Evolutionary conservation across 106 monocot genomes (phyloP).

Genomic region (Alisma plantagoaquatica): DNA sequence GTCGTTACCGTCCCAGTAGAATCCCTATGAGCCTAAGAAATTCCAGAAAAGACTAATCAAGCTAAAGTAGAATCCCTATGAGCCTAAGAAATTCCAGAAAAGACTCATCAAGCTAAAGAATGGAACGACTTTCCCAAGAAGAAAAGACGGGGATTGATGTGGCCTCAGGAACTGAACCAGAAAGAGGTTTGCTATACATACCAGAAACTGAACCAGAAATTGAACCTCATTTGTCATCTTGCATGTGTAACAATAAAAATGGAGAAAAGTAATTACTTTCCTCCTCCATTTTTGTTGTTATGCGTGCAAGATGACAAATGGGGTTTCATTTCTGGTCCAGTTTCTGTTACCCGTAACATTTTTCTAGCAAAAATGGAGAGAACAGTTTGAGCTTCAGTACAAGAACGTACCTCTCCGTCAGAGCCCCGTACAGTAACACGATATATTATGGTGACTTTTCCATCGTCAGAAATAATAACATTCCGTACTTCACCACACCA

Average conservation of each 20-base stretch:
- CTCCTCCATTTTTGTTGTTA: no score
- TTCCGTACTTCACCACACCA: slow-evolving; percentile 93
- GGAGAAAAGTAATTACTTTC: background rate
- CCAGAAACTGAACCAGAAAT: no score
- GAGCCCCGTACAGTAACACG: slow-evolving; percentile 66
- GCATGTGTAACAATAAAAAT: background rate
- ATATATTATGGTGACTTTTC: slow-evolving; percentile 76
- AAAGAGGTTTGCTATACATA: no score
- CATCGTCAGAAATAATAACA: slow-evolving; percentile 62
- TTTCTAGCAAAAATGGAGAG: background rate
- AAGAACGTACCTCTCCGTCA: slow-evolving; percentile 75
- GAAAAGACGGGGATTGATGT: background rate
- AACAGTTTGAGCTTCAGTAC: background rate
- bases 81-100: background rate
- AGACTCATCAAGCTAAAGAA: background rate
- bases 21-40: slow-evolving; percentile 71
- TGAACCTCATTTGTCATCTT: no score
- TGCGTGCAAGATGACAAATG: background rate
- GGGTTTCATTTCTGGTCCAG: background rate
- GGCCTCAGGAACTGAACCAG: background rate
- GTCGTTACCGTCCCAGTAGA: slow-evolving; percentile 55
- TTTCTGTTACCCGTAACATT: background rate
- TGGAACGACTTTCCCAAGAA: background rate
- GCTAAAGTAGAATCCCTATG: background rate
- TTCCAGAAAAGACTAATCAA: slow-evolving; percentile 2